Evolutionary conservation across 2,329 filamentous ascomycete species (phyloP).

Genomic region (Ceratocystis destructans): DNA sequence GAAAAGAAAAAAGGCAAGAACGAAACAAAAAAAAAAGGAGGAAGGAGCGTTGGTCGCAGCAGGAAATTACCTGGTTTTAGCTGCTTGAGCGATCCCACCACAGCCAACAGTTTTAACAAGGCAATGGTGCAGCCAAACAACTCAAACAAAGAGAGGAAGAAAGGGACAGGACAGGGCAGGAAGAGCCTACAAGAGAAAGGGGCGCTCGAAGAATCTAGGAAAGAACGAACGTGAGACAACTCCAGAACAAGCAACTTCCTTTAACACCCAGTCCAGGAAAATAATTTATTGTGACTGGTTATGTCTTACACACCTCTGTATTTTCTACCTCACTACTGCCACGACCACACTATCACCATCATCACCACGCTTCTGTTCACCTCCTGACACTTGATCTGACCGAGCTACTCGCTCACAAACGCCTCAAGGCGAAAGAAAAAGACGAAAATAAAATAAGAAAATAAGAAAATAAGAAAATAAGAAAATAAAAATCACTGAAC

Average conservation of each 20-base stretch:
- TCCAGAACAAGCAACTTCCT: constrained; percentile 1
- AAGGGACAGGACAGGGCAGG: not conserved
- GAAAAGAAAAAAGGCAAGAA: constrained; percentile 1
- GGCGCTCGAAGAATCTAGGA: constrained; percentile 1
- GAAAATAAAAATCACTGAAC: not conserved
- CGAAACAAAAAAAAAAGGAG: constrained; percentile 11
- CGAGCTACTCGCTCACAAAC: not conserved
- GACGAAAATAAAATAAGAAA: no score
- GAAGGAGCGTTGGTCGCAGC: not conserved
- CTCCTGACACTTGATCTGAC: not conserved
- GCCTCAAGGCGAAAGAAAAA: not conserved
- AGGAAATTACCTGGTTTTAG: constrained; percentile 9
- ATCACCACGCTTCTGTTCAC: not conserved
- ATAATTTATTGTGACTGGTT: not conserved
- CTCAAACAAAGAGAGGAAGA: not conserved
- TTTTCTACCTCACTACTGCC: not conserved
- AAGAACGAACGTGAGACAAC: constrained; percentile 2
- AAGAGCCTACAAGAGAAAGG: not conserved
- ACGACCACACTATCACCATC: not conserved
- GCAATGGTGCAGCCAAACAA: no score
- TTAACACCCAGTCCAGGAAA: not conserved
- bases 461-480: not conserved
- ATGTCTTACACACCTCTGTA: not conserved
- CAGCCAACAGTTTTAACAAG: not conserved
- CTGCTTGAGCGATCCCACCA: constrained; percentile 2